Evolutionary conservation across 2,329 filamentous ascomycete species (phyloP), one percentile per base, ranked within the genome.

Genomic region (Penicillium sp.): DNA sequence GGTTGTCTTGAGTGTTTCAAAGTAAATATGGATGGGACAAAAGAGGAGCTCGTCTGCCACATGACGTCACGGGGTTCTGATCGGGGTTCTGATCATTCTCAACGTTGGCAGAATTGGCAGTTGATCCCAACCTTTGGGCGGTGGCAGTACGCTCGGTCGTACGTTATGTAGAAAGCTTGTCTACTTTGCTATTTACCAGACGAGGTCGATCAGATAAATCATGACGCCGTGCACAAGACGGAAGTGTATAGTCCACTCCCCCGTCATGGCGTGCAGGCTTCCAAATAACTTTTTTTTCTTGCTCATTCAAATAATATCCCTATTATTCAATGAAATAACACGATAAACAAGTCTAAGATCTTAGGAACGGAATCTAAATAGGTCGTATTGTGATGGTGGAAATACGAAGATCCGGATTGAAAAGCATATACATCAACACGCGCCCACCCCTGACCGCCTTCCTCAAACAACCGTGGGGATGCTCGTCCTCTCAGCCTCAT

Each of bases 401-500:
- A 37, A 13, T 37, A 31, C 11, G 11, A 31, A 31, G 29, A 31
- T 14, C 29, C 10, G 13, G 29, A 13, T 13, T 4, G 4, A 31
- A 14, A 31, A 31, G 11, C 29, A 4, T 31, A 31, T 31, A 31
- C 29, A 31, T 31, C 33, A 9, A 16, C 33, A 37, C 37, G 16
- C 19, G 16, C 11, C 16, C 35, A 11, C n/a, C 16, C 33, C 8
- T 31, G 26, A 21, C 73, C 67, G 74, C 68, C 31, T 46, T 48
- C 42, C 26, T 22, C 54, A 46, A 49, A 55, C 26, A 33, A 54
- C 21, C 35, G 39, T 42, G 39, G 39, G 39, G 39, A 42, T 42
- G 39, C 39, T 42, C 39, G n/a, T 21, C 39, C 4, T 52, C 60
- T 65, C 59, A 65, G 63, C 64, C 61, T 61, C 59, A 62, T 58